A percentile compares a stretch with the other conserved stretches of the same genome.
Evolutionary conservation across 2,329 filamentous ascomycete species (phyloP).

Genomic region (Pyricularia sp.): DNA sequence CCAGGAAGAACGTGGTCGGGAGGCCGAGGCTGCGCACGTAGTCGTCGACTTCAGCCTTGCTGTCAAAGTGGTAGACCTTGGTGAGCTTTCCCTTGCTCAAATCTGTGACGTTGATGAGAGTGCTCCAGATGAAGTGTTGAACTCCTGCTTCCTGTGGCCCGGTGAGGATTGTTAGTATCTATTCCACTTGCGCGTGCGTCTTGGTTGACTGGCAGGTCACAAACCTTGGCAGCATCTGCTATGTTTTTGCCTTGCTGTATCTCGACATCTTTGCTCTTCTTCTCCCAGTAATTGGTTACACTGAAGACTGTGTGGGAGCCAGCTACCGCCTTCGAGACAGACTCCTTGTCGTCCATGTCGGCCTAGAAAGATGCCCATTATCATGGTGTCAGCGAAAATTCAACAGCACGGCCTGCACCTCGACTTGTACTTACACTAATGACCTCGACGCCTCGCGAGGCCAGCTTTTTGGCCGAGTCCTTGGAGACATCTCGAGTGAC

Average conservation of each 20-base stretch:
- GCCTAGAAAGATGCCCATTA: conserved; percentile 20
- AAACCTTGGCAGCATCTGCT: conserved; percentile 33
- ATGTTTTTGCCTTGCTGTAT: conserved; percentile 36
- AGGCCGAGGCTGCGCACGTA: conserved; percentile 39
- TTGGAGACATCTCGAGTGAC: conserved; percentile 36
- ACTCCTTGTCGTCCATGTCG: conserved; percentile 36
- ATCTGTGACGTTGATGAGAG: conserved; percentile 28
- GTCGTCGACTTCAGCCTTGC: conserved; percentile 44
- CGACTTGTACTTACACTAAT: conserved; percentile 14
- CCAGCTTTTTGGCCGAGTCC: conserved; percentile 27
- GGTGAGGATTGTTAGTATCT: conserved; percentile 8
- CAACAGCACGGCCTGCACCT: neutral
- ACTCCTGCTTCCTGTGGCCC: conserved; percentile 10
- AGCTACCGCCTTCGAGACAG: conserved; percentile 31
- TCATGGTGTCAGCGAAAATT: neutral
- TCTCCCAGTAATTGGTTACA: conserved; percentile 44
- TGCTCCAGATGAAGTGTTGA: conserved; percentile 22
- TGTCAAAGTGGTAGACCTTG: conserved; percentile 43
- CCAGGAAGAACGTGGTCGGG: conserved; percentile 40
- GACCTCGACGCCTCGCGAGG: conserved; percentile 33
- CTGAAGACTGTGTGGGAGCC: conserved; percentile 40
- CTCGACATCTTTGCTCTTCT: conserved; percentile 27
- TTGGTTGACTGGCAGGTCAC: conserved; percentile 1
- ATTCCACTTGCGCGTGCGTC: conserved; percentile 14
- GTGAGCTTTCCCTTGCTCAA: conserved; percentile 29